Evolutionary conservation across 371 early-diverging fungal species (phyloP).

Genomic region (Cokeromyces recurvatus): DNA sequence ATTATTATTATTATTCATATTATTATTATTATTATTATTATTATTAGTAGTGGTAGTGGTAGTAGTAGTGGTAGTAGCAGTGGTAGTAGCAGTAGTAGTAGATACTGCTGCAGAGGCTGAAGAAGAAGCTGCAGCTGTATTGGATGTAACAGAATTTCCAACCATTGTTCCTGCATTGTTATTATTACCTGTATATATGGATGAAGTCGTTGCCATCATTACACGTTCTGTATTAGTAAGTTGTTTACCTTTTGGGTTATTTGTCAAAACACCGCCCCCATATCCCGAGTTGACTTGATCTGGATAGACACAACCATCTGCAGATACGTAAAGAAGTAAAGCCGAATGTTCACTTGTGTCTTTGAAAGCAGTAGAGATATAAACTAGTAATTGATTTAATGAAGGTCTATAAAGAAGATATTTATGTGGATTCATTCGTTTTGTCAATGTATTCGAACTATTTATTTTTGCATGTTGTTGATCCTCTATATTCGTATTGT

Average conservation of each 20-base stretch:
- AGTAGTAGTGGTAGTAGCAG: neutral
- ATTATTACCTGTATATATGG: neutral
- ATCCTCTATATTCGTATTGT: neutral
- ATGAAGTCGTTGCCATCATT: neutral
- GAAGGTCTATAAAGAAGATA: constrained; percentile 87
- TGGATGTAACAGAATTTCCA: neutral
- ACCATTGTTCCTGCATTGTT: neutral
- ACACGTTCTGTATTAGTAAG: constrained; percentile 15
- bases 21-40: neutral
- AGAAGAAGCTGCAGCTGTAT: neutral
- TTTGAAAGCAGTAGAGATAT: constrained; percentile 87
- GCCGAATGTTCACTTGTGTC: constrained; percentile 82
- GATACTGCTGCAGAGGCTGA: neutral
- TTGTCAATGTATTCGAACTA: constrained; percentile 6
- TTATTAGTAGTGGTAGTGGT: neutral
- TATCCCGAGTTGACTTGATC: constrained; percentile 43
- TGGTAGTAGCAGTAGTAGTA: neutral
- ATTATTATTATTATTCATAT: neutral
- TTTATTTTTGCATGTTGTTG: neutral
- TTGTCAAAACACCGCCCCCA: constrained; percentile 65
- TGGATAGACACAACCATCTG: constrained; percentile 70
- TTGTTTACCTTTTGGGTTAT: constrained; percentile 27
- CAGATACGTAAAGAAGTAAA: constrained; percentile 85
- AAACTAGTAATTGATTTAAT: constrained; percentile 80
- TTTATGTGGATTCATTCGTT: constrained; percentile 86